phyloP scores from a whole-genome alignment of 129 eudicot species.

The Ambrosia trifida region DNA sequence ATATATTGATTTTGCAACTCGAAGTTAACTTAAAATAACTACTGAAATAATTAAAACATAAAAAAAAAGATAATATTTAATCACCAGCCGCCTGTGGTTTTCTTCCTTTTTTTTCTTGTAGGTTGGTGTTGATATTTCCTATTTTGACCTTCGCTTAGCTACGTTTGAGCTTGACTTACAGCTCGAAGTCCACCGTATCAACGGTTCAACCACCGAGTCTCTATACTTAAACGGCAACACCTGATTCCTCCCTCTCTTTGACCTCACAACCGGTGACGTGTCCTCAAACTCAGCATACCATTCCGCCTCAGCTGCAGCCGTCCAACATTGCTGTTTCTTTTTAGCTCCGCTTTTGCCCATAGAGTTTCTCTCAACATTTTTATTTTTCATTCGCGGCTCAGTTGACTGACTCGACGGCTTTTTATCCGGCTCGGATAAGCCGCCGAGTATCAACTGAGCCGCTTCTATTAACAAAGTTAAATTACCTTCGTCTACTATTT shows the following conservation, averaged over 20 bases:
- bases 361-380: background rate
- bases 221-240: slow-evolving; percentile 52
- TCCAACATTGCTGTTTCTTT: slow-evolving; percentile 30
- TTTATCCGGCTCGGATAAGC: slow-evolving; percentile 11
- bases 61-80: background rate
- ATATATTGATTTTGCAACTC: background rate
- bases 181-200: slow-evolving; percentile 30
- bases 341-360: slow-evolving; percentile 21
- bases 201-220: slow-evolving; percentile 60
- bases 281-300: slow-evolving; percentile 41
- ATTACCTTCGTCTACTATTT: slow-evolving; percentile 27
- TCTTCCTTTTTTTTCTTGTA: slow-evolving; percentile 17
- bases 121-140: slow-evolving; percentile 31
- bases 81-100: slow-evolving; percentile 8
- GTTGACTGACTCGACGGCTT: background rate
- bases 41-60: slow-evolving; percentile 9
- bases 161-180: slow-evolving; percentile 16
- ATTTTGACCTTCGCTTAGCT: slow-evolving; percentile 32
- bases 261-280: slow-evolving; percentile 52
- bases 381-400: background rate
- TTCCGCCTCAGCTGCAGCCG: slow-evolving; percentile 37
- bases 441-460: slow-evolving; percentile 49
- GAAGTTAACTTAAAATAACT: slow-evolving; percentile 5
- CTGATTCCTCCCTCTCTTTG: slow-evolving; percentile 57
- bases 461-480: slow-evolving; percentile 53